Evolutionary conservation across 2,329 filamentous ascomycete genomes (phyloP), one percentile per base, ranked within the genome.

Genomic region (Aureobasidium lini): DNA sequence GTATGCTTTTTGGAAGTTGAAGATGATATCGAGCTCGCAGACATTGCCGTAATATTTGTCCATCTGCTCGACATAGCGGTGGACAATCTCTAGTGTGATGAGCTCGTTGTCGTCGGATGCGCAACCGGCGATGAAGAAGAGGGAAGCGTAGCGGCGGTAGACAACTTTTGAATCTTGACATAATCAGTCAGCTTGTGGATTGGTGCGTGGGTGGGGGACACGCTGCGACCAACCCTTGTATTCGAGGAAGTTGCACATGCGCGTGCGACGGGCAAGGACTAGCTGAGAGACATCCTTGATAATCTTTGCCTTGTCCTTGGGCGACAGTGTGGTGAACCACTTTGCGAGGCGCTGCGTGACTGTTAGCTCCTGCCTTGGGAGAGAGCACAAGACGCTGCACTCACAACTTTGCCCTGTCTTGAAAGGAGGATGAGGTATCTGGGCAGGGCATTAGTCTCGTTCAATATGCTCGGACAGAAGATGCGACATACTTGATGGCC

Each of bases 31-130:
- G 65, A 99, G 84, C 79, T 99, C 94, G 85, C 94, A 99, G 62
- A 99, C 94, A 75, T 99, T 99, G 75, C 94, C 94, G 75, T 97
- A 99, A 80, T 99, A 99, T 76, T 99, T 99, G 82, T 99, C 94
- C 94, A 99, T 99, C 78, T 99, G 94, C 76, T 99, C 94, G 71
- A 99, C 94, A 74, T 99, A 99, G 76, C 94, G 90, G 76, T 99
- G 94, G 69, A 99, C 95, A 72, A 99, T 91, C 76, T 99, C 94
- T 72, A 99, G 90, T 28, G 90, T 96, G 73, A 97, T 96, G 71
- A 99, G 80, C 73, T 99, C 94, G 76, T 99, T 99, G 76, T 99
- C 94, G 64, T 90, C 91, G n/a, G 92, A 92, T 57, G 91, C 87
- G 78, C 91, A 96, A 69, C 94, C 94, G 70, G 93, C 92, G 74